phyloP scores from a whole-genome alignment of 306 rosid species.

The Quercus berberidifolia region DNA sequence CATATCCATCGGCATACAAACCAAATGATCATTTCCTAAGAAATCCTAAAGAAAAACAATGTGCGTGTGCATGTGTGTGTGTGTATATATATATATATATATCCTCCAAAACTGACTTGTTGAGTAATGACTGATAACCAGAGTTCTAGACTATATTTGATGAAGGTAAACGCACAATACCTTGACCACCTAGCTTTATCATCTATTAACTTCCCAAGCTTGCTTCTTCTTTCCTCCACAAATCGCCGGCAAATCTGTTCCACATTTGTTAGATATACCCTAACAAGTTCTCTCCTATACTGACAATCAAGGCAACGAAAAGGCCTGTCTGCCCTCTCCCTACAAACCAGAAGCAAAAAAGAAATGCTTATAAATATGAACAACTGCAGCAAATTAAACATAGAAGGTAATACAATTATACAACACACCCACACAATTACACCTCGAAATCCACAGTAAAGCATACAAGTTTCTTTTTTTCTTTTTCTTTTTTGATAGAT shows the following conservation, averaged over 20 bases:
- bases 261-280: conserved; percentile 95
- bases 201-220: conserved; percentile 83
- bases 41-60: neutral
- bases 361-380: conserved; percentile 16
- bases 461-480: too few relatives aligned
- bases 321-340: conserved; percentile 96
- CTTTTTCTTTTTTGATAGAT: too few relatives aligned
- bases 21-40: neutral
- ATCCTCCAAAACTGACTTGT: neutral
- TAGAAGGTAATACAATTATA: neutral
- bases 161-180: conserved; percentile 39
- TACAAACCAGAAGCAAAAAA: conserved; percentile 38
- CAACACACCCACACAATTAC: neutral
- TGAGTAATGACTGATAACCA: neutral
- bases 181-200: conserved; percentile 99
- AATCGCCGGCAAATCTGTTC: conserved; percentile 97
- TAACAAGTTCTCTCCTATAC: conserved; percentile 98
- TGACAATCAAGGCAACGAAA: conserved; percentile 98
- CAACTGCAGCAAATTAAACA: conserved; percentile 9
- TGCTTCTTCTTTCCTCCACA: conserved; percentile 95
- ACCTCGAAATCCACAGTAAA: neutral
- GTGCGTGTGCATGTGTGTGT: too few relatives aligned
- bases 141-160: neutral
- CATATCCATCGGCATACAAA: neutral
- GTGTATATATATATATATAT: neutral